Base-by-base conservation (phyloP, 2,329 filamentous ascomycete genomes). In the Zymoseptoria tritici region DNA sequence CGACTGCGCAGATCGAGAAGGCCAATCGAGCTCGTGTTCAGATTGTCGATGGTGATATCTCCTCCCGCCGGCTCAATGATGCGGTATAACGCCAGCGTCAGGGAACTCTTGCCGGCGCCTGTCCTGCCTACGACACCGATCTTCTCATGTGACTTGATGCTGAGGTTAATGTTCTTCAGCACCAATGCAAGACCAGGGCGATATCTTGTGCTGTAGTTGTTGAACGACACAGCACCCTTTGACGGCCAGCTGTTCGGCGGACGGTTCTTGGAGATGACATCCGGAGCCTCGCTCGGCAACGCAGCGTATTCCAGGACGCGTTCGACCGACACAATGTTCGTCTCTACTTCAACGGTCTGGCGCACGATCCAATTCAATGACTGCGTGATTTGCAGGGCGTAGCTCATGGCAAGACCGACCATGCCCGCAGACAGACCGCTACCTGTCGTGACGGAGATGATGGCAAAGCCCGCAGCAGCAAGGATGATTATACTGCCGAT, bases 251-350 rank as follows among this genome's bases (percentile, higher is more conserved):
- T 89, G 64, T 91, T 90, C 9, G 91, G 86, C 49, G 94, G 93
- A 54, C 93, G 83, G 72, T 89, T 88, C 75, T 90, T 88, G 71
- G 90, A 88, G 68, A 97, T 89, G 66, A 97, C 90, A 74, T 99
- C 94, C 7, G 92, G 91, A 55, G 94, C 93, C 78, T 99, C 94
- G 74, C 89, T 94, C 24, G 93, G 92, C 64, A 99, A 82, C 55
- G 84, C 83, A 60, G 93, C 90, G 77, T 99, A 99, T 76, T 99
- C 95, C 55, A 99, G 85, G 54, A 99, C 92, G 71, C 94, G 89
- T 81, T 99, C 94, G 46, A 99, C 94, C 9, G 93, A 96, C 52
- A 99, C 93, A 71, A 99, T 99, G 76, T 99, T 99, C n/a, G 93
- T 97, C 80, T 99, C 95, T n/a, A 99, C 94, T 76, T 99, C 95